Percentiles rank a stretch among this genome's conserved stretches.
These are phyloP conservation scores for Venustampulla echinocandica DNA, from an alignment of 495 filamentous ascomycete species.

Conservation along the genomic window DNA sequence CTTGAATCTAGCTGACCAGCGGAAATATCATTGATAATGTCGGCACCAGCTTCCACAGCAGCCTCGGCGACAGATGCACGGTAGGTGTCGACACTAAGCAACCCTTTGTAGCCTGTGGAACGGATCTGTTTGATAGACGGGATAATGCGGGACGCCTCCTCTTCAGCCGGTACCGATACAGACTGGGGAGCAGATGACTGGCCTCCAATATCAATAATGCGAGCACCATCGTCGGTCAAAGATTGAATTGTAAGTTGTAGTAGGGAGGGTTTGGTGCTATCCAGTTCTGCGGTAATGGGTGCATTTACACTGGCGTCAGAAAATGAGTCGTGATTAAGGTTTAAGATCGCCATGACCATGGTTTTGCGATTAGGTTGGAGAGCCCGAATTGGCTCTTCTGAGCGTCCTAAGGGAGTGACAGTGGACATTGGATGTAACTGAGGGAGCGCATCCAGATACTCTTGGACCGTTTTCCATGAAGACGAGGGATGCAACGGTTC, in stretches of 20 bases:
- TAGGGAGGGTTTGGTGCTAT: constrained; percentile 13
- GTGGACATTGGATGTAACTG: constrained; percentile 48
- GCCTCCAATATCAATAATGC: constrained; percentile 86
- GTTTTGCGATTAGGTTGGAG: constrained; percentile 58
- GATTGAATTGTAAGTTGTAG: constrained; percentile 41
- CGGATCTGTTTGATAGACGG: constrained; percentile 70
- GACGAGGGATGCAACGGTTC: constrained; percentile 38
- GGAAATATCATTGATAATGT: constrained; percentile 94
- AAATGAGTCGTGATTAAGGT: constrained; percentile 95
- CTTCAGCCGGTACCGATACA: constrained; percentile 50
- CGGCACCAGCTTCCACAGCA: constrained; percentile 73
- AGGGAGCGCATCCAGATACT: constrained; percentile 58
- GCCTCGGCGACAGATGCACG: constrained; percentile 74
- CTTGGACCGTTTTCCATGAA: constrained; percentile 42
- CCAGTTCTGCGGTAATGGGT: no score
- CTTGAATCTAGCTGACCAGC: constrained; percentile 68
- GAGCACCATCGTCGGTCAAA: constrained; percentile 60
- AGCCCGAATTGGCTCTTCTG: constrained; percentile 51
- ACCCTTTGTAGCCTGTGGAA: constrained; percentile 49
- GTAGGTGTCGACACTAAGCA: constrained; percentile 89
- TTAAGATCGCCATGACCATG: constrained; percentile 87
- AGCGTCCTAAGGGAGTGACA: constrained; percentile 55
- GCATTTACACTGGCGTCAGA: constrained; percentile 78
- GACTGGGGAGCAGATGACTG: constrained; percentile 81
- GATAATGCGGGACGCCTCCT: constrained; percentile 71